Evolutionary conservation across 495 filamentous ascomycete species (phyloP).

Genomic region (Cercophora sp.): DNA sequence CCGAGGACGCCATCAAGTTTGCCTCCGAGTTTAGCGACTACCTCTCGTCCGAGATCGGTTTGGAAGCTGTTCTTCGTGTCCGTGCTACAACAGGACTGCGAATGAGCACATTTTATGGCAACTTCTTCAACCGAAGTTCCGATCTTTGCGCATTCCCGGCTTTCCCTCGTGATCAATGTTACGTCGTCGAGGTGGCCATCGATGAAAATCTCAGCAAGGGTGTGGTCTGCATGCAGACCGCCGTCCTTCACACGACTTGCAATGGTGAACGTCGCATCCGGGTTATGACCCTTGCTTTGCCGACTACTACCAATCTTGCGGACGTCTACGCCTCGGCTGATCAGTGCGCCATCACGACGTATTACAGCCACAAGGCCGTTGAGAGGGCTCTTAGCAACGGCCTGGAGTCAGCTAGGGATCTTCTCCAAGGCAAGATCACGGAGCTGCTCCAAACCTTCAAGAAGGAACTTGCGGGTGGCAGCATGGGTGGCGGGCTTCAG

Average conservation of each 20-base stretch:
- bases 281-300: constrained; percentile 88
- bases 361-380: constrained; percentile 96
- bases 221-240: constrained; percentile 93
- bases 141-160: constrained; percentile 97
- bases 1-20: constrained; percentile 96
- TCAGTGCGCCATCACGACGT: constrained; percentile 85
- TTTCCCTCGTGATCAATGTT: constrained; percentile 93
- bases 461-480: constrained; percentile 94
- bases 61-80: constrained; percentile 94
- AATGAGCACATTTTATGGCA: constrained; percentile 98
- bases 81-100: constrained; percentile 90
- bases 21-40: constrained; percentile 95
- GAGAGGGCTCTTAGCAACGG: constrained; percentile 82
- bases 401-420: constrained; percentile 84
- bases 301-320: constrained; percentile 84
- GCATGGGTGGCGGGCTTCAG: constrained; percentile 89
- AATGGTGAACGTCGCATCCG: constrained; percentile 94
- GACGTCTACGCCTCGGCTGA: constrained; percentile 94
- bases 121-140: constrained; percentile 97
- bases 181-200: constrained; percentile 98
- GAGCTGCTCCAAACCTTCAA: constrained; percentile 92
- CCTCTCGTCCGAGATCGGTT: constrained; percentile 88
- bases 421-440: constrained; percentile 83
- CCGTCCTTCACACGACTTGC: constrained; percentile 95
- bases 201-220: constrained; percentile 91